A percentile compares a stretch with the other conserved stretches of the same genome.
phyloP scores from a whole-genome alignment of 2,329 filamentous ascomycete species.

The Tolypocladium cylindrosporum region DNA sequence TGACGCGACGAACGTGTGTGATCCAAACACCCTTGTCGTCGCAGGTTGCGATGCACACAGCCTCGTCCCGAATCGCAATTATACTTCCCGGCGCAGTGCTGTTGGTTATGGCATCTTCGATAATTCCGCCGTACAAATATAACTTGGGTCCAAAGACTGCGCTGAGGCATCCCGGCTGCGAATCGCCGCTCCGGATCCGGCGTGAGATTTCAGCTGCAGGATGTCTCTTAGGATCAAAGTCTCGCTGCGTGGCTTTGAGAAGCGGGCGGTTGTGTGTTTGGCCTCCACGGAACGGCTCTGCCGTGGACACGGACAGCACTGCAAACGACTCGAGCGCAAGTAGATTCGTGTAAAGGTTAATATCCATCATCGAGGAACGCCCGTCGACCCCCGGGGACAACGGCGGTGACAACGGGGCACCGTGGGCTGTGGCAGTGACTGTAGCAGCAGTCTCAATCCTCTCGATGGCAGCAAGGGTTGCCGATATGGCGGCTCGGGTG shows the following conservation, averaged over 20 bases:
- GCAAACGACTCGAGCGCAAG: constrained; percentile 14
- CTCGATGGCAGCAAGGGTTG: constrained; percentile 24
- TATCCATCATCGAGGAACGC: not conserved
- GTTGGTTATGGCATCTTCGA: constrained; percentile 18
- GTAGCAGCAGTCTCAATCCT: constrained; percentile 19
- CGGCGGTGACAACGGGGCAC: constrained; percentile 3
- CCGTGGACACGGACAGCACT: too few species aligned
- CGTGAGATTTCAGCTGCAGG: constrained; percentile 26
- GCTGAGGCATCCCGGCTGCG: constrained; percentile 29
- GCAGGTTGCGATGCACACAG: constrained; percentile 24
- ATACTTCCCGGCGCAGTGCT: constrained; percentile 13
- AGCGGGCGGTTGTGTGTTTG: constrained; percentile 24
- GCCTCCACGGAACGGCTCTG: constrained; percentile 8
- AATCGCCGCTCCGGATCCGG: constrained; percentile 27
- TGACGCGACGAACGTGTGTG: constrained; percentile 26
- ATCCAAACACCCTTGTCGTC: constrained; percentile 31
- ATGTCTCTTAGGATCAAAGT: constrained; percentile 24
- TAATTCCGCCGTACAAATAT: constrained; percentile 27
- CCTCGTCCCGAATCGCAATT: constrained; percentile 21
- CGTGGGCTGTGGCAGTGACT: not conserved
- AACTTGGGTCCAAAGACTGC: constrained; percentile 23
- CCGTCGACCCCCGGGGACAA: not conserved
- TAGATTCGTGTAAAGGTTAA: constrained; percentile 12
- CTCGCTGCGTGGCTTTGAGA: constrained; percentile 25
- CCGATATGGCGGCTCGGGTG: constrained; percentile 25